These are phyloP conservation scores for Citropsis articulata DNA, from an alignment of 345 rosid genomes.

Conservation along the genomic window DNA sequence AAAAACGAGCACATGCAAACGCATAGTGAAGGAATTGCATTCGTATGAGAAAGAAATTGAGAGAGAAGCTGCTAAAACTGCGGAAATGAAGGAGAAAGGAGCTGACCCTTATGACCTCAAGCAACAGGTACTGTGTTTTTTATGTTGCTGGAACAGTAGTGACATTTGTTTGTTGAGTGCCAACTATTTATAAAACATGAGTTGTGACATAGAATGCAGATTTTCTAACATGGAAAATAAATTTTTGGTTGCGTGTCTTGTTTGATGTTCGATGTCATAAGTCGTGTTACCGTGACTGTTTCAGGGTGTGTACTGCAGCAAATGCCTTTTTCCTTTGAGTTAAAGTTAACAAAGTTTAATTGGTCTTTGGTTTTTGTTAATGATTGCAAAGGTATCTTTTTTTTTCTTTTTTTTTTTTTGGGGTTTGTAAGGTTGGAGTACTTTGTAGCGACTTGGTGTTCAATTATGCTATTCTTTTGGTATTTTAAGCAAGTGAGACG, in stretches of 20 bases:
- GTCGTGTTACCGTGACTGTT: background rate
- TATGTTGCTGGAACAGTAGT: too few species aligned
- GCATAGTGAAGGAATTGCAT: slow-evolving; percentile 78
- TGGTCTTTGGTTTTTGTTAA: background rate
- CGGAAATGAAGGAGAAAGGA: slow-evolving; percentile 84
- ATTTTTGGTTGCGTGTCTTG: background rate
- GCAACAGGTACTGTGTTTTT: slow-evolving; percentile 59
- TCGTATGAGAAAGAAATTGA: slow-evolving; percentile 95
- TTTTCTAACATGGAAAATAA: background rate
- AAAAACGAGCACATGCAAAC: slow-evolving; percentile 73
- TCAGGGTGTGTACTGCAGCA: background rate
- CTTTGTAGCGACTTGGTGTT: background rate
- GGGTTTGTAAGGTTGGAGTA: background rate
- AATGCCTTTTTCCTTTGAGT: background rate
- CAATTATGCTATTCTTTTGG: background rate
- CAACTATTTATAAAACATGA: background rate
- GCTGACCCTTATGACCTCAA: slow-evolving; percentile 94
- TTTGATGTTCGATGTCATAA: background rate
- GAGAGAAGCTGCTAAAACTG: slow-evolving; percentile 83
- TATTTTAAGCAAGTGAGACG: background rate
- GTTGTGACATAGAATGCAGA: background rate
- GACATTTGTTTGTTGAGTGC: background rate
- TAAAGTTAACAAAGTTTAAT: background rate
- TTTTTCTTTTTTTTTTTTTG: too few species aligned
- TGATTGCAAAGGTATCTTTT: background rate